phyloP scores from a whole-genome alignment of 768 basidiomycete species.

The Dacryopinax spathularia region DNA sequence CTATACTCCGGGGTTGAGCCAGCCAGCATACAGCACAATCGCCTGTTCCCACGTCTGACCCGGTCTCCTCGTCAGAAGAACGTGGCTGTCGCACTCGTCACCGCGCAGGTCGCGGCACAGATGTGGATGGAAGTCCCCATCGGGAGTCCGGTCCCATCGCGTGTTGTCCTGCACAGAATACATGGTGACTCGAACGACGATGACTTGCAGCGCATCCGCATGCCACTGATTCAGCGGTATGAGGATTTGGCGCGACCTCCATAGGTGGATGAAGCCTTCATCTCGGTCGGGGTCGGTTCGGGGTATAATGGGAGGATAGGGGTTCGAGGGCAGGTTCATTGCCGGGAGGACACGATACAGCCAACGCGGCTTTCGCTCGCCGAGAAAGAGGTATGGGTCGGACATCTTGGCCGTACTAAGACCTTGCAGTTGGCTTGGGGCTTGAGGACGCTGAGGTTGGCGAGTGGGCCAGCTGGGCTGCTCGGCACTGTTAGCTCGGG shows the following conservation, averaged over 20 bases:
- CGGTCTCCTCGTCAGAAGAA: neutral
- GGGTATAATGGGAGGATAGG: neutral
- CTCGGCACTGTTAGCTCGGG: conserved; percentile 1
- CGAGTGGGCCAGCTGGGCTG: neutral
- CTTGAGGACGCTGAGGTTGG: neutral
- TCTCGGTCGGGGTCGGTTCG: neutral
- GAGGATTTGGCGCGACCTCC: neutral
- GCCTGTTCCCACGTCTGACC: neutral
- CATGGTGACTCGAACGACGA: neutral
- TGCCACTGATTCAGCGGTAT: neutral
- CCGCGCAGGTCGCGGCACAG: neutral
- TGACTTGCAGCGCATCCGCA: neutral
- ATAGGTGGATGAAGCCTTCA: neutral
- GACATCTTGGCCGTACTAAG: neutral
- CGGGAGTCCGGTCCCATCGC: conserved; percentile 1
- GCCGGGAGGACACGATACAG: neutral
- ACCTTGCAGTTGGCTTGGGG: neutral
- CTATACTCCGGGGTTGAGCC: neutral
- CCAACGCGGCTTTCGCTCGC: neutral
- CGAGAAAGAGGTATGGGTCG: neutral
- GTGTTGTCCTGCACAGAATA: conserved; percentile 3
- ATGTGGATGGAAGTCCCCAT: neutral
- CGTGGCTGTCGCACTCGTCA: neutral
- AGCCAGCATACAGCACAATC: neutral
- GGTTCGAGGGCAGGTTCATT: neutral